Evolutionary conservation across 2,329 filamentous ascomycete species (phyloP).

Genomic region (Diaporthe australafricana): DNA sequence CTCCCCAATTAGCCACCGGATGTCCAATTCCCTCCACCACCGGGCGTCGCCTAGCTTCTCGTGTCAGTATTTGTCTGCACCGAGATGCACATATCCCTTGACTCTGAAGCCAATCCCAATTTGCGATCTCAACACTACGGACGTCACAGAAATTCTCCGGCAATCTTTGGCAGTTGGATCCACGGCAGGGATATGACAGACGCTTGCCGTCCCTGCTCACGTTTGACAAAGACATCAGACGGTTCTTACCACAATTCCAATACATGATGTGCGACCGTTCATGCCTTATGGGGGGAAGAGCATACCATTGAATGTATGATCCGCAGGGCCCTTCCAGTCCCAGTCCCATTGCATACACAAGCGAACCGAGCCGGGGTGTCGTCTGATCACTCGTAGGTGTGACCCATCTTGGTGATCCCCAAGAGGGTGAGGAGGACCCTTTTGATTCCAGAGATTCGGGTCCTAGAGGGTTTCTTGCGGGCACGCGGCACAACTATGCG

Average conservation of each 20-base stretch:
- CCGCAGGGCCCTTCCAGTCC: neutral
- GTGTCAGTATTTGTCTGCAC: conserved; percentile 8
- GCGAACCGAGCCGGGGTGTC: conserved; percentile 11
- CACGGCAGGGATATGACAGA: conserved; percentile 6
- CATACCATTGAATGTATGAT: neutral
- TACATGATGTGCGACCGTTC: conserved; percentile 33
- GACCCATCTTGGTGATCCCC: conserved; percentile 21
- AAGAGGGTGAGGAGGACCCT: conserved; percentile 2
- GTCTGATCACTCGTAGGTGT: conserved; percentile 12
- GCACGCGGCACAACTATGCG: neutral
- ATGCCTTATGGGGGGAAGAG: conserved; percentile 19
- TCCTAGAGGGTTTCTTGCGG: neutral
- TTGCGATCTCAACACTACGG: conserved; percentile 15
- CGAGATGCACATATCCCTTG: neutral
- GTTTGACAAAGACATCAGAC: conserved; percentile 23
- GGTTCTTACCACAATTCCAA: conserved; percentile 25
- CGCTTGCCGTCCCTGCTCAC: neutral
- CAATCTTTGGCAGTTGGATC: conserved; percentile 23
- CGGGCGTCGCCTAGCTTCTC: neutral
- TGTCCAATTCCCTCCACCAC: neutral
- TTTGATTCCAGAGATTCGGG: conserved; percentile 15
- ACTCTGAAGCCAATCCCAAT: neutral
- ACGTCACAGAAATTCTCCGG: conserved; percentile 24
- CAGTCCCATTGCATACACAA: neutral
- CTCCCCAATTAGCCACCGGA: neutral